These are phyloP conservation scores for Ophiostoma sp. DNA, from an alignment of 2,329 filamentous ascomycete genomes.

Conservation along the genomic window DNA sequence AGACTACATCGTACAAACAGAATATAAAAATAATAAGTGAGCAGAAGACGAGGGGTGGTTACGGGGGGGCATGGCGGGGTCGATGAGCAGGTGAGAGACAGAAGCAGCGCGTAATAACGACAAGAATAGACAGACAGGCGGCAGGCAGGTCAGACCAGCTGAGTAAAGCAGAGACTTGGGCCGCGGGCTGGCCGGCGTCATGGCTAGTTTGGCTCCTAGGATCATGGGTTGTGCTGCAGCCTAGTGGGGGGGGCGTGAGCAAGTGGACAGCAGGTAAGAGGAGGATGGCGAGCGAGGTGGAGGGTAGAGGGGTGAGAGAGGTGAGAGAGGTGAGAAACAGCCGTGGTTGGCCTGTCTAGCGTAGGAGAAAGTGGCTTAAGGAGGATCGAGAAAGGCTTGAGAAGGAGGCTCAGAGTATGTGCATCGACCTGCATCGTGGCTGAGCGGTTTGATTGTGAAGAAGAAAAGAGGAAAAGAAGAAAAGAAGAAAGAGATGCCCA, in stretches of 20 bases:
- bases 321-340: neutral
- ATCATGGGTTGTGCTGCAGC: constrained; percentile 19
- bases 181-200: constrained; percentile 10
- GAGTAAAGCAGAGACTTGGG: constrained; percentile 11
- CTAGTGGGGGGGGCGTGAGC: constrained; percentile 26
- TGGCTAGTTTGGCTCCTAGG: constrained; percentile 17
- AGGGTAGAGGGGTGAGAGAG: neutral
- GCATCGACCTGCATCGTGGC: constrained; percentile 6
- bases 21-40: neutral
- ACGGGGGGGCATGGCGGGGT: neutral
- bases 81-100: neutral
- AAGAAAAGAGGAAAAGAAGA: neutral
- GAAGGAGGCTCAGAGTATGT: neutral
- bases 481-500: neutral
- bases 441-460: neutral
- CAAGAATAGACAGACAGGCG: neutral
- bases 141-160: neutral
- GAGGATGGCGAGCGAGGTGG: neutral
- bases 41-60: neutral
- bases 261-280: constrained; percentile 12
- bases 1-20: neutral
- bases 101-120: neutral
- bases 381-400: neutral
- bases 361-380: neutral
- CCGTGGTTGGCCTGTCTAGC: neutral